These are phyloP conservation scores for Pseudognaphalium luteoalbum DNA, from an alignment of 129 eudicot species.

Conservation along the genomic window DNA sequence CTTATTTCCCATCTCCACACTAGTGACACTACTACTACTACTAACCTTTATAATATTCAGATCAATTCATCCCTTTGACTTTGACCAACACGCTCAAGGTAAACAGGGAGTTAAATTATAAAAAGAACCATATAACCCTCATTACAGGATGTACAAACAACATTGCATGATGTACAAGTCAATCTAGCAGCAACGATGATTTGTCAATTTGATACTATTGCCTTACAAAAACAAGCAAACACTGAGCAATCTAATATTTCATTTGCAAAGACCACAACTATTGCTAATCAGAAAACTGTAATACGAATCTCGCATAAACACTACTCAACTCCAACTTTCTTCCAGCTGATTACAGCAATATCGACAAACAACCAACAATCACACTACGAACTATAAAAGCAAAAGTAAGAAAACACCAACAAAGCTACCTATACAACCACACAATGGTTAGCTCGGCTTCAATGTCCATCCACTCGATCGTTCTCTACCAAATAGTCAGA, in stretches of 20 bases:
- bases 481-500: conserved; percentile 31
- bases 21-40: not conserved
- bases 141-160: not conserved
- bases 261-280: conserved; percentile 8
- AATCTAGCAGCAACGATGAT: not conserved
- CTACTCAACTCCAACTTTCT: conserved; percentile 9
- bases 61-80: not conserved
- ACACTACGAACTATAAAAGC: not conserved
- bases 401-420: conserved; percentile 27
- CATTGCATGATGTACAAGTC: not conserved
- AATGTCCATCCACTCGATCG: conserved; percentile 12
- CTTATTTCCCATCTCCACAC: not conserved
- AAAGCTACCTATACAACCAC: conserved; percentile 37
- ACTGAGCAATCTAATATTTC: conserved; percentile 13
- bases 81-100: not conserved
- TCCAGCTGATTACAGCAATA: conserved; percentile 12
- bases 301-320: conserved; percentile 6
- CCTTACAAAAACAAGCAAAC: not conserved
- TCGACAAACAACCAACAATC: conserved; percentile 1
- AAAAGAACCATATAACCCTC: not conserved
- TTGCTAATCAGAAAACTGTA: conserved; percentile 6
- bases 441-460: conserved; percentile 34
- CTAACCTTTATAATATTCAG: not conserved
- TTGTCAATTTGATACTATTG: not conserved
- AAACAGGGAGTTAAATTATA: not conserved